Evolutionary conservation across 495 filamentous ascomycete species (phyloP).

Genomic region (Poronia punctata): DNA sequence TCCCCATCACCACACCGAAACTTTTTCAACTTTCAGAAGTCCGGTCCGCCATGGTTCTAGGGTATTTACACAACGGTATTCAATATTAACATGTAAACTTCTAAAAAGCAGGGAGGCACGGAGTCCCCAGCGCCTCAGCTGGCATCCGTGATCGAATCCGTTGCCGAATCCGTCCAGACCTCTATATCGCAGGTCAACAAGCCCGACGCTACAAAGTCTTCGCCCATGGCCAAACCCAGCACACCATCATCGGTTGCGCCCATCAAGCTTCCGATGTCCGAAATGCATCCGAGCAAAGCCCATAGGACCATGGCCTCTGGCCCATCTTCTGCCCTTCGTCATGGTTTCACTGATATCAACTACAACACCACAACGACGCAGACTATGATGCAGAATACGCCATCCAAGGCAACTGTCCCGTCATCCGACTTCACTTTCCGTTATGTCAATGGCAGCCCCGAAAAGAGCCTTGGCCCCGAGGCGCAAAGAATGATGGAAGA

Average conservation of each 20-base stretch:
- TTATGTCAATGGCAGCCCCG: constrained; percentile 47
- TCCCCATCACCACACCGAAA: background rate
- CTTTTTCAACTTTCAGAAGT: too few species aligned
- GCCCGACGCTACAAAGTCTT: constrained; percentile 25
- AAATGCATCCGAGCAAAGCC: constrained; percentile 74
- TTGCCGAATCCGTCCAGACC: constrained; percentile 37
- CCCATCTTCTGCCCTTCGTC: constrained; percentile 57
- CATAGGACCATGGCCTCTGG: constrained; percentile 63
- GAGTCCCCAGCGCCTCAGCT: constrained; percentile 29
- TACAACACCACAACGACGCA: constrained; percentile 27
- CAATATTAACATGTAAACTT: background rate
- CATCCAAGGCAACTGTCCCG: constrained; percentile 38
- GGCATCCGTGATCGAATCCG: constrained; percentile 36
- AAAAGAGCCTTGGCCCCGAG: constrained; percentile 57
- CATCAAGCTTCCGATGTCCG: constrained; percentile 52
- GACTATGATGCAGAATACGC: constrained; percentile 34
- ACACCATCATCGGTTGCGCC: constrained; percentile 37
- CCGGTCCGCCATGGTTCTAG: too few species aligned
- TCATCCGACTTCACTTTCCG: constrained; percentile 72
- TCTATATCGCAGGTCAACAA: constrained; percentile 6
- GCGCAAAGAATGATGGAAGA: constrained; percentile 74
- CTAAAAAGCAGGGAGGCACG: constrained; percentile 8
- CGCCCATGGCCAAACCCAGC: constrained; percentile 35
- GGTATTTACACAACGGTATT: background rate
- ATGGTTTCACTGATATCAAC: constrained; percentile 61